Evolutionary conservation across 768 basidiomycete species (phyloP), one percentile per base, ranked within the genome.

Genomic region (Mycena leptocephala): DNA sequence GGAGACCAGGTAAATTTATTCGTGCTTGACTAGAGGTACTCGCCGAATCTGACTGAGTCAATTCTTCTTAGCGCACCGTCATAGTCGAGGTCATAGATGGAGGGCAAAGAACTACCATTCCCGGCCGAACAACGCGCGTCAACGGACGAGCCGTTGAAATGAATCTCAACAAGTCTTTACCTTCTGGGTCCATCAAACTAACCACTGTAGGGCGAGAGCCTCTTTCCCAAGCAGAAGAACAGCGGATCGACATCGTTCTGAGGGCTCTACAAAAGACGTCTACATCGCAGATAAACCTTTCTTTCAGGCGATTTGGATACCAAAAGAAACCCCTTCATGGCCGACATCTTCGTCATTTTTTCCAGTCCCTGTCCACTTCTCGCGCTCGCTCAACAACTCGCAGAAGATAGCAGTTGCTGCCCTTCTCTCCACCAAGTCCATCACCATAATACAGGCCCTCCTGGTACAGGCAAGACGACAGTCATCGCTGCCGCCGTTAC

Each of bases 401-500:
- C 88, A 88, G 69, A 66, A 43, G 6, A 72, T 74, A 11, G 88
- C 87, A 20, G 83, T 87, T 24, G 64, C 80, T 1, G 76, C 81
- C 20, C 86, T 88, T 55, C 78, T 89, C 0, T 87, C 88, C 1
- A 28, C 61, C 2, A 59, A 83, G 37, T 82, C 82, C 13, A 70
- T 87, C 16, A 80, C 81, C 33, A 63, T 89, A 14, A 85, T 89
- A 22, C 88, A 88, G 92, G 91, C 1, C 92, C 92, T 51, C 92
- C 92, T 59, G 92, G 92, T 7, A 92, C 92, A 46, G 93, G 92
- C 14, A 93, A 93, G 80, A 92, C 92, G 4, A 90, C 90, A 24
- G 91, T 91, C 22, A 93, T 93, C 75, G 90, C 91, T 0, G 88
- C 90, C 0, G 85, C 85, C 76, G 86, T 90, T 5, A 80, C 84